Percentiles rank a stretch among this genome's conserved stretches.
Conservation (phyloP, 352 stramenopile species). For the Globisporangium megalacanthum region DNA sequence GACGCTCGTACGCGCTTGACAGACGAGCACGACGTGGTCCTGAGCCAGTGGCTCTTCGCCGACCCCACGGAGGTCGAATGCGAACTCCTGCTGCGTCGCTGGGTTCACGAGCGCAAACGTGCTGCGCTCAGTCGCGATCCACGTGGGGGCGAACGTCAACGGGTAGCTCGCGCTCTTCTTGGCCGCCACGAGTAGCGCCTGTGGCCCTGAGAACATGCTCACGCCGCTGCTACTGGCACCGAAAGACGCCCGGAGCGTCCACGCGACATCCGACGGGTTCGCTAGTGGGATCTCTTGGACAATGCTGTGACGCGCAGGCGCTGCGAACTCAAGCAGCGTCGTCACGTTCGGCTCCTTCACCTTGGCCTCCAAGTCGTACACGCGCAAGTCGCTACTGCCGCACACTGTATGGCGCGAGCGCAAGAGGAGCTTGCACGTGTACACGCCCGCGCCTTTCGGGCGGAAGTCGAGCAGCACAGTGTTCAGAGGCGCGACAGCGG, state of each 20-base stretch:
- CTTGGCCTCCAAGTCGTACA: constrained; percentile 81
- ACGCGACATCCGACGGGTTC: constrained; percentile 83
- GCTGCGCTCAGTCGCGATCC: constrained; percentile 67
- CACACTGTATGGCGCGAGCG: constrained; percentile 52
- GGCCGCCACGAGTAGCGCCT: constrained; percentile 57
- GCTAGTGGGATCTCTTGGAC: constrained; percentile 88
- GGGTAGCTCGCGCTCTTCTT: constrained; percentile 71
- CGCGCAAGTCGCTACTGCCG: constrained; percentile 67
- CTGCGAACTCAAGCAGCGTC: constrained; percentile 85
- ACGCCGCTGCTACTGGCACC: constrained; percentile 10
- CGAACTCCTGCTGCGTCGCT: constrained; percentile 79
- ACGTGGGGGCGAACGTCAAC: constrained; percentile 78
- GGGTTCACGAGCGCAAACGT: constrained; percentile 79
- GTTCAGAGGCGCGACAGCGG: constrained; percentile 26
- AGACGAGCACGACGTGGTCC: constrained; percentile 81
- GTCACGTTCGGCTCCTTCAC: constrained; percentile 85
- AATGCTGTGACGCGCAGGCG: constrained; percentile 83
- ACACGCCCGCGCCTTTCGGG: constrained; percentile 61
- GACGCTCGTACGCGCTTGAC: constrained; percentile 83
- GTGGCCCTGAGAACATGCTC: constrained; percentile 67
- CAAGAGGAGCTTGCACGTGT: constrained; percentile 65
- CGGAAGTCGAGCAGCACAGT: constrained; percentile 68
- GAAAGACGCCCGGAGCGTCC: constrained; percentile 76
- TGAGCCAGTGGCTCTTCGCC: constrained; percentile 89
- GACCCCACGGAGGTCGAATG: constrained; percentile 83